These are phyloP conservation scores for Pestalotiopsis sp. DNA, from an alignment of 2,329 filamentous ascomycete genomes.

Conservation along the genomic window DNA sequence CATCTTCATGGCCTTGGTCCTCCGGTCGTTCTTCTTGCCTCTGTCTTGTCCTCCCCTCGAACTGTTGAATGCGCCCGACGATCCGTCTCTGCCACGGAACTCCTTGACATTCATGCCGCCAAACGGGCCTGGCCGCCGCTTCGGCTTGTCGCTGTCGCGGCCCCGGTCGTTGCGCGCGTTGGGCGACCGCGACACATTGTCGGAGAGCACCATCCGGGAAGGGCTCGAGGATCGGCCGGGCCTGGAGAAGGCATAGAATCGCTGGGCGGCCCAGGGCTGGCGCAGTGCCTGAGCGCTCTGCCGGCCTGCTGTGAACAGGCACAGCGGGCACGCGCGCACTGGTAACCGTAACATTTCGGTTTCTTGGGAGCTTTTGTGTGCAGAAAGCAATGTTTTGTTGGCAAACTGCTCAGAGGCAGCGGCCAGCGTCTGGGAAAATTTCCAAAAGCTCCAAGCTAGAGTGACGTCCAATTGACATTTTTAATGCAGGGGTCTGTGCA, in stretches of 20 bases:
- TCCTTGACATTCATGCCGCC: conserved; percentile 24
- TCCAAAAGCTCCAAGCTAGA: neutral
- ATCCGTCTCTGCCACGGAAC: conserved; percentile 21
- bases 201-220: conserved; percentile 18
- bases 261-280: conserved; percentile 13
- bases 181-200: conserved; percentile 14
- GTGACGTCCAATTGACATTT: neutral
- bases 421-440: neutral
- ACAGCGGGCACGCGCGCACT: conserved; percentile 20
- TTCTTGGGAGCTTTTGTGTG: neutral
- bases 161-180: conserved; percentile 11
- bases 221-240: conserved; percentile 12
- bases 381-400: neutral
- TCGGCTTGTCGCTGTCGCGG: conserved; percentile 16
- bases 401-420: neutral
- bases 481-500: neutral
- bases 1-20: conserved; percentile 91
- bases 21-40: conserved; percentile 49
- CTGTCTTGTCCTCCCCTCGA: conserved; percentile 28
- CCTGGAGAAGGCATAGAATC: conserved; percentile 12
- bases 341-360: conserved; percentile 11
- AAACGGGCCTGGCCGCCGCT: conserved; percentile 15
- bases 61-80: conserved; percentile 32
- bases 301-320: conserved; percentile 11
- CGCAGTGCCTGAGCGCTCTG: conserved; percentile 11